A percentile compares a stretch with the other conserved stretches of the same genome.
These are phyloP conservation scores for Bromus sterilis DNA, from an alignment of 176 grass and related monocot genomes.

Conservation along the genomic window DNA sequence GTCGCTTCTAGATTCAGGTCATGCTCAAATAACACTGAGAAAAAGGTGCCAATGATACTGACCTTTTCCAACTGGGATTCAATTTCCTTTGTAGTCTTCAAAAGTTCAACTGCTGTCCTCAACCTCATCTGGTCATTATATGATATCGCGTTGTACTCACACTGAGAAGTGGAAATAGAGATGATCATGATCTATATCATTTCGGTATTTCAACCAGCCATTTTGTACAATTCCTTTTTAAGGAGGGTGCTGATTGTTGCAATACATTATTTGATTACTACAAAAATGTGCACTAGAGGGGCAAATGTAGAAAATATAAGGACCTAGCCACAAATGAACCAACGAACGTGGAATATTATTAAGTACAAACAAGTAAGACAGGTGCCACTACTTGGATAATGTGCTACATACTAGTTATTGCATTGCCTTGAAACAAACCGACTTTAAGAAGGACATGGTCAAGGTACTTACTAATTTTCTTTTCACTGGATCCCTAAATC, in stretches of 20 bases:
- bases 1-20: not conserved
- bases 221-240: not conserved
- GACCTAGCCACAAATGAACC: not conserved
- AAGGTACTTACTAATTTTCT: slow-evolving; percentile 69
- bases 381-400: not conserved
- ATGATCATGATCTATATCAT: not conserved
- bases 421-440: slow-evolving; percentile 5
- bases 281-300: not conserved
- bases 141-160: slow-evolving; percentile 85
- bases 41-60: not conserved
- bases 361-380: not conserved
- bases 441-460: not conserved
- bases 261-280: not conserved
- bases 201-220: not conserved
- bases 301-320: not conserved
- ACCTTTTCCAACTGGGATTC: slow-evolving; percentile 84
- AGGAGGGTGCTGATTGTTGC: not conserved
- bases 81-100: slow-evolving; percentile 83
- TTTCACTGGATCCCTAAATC: slow-evolving; percentile 84
- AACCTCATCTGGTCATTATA: slow-evolving; percentile 87
- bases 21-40: slow-evolving; percentile 1
- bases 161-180: slow-evolving; percentile 48
- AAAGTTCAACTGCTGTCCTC: slow-evolving; percentile 85
- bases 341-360: not conserved
- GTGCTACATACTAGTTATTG: not conserved